phyloP scores from a whole-genome alignment of 257 asterid species.

The Gynochthodes officinalis region DNA sequence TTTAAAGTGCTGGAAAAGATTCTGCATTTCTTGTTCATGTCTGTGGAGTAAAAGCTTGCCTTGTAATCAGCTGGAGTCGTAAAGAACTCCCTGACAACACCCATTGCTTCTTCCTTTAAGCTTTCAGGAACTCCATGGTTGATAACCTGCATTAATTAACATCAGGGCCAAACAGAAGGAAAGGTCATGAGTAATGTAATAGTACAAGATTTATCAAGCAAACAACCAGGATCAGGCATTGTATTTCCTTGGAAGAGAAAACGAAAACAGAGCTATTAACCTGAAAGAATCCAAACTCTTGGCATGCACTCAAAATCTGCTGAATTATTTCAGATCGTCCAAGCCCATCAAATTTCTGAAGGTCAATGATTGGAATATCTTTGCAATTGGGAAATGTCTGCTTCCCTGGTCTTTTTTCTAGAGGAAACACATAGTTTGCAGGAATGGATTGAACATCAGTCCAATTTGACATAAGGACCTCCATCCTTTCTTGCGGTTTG shows the following conservation, averaged over 20 bases:
- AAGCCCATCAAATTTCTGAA: slow-evolving; percentile 17
- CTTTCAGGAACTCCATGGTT: slow-evolving; percentile 49
- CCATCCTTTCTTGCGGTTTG: slow-evolving; percentile 16
- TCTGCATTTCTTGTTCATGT: slow-evolving; percentile 34
- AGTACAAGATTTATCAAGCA: not conserved
- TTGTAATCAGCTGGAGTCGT: slow-evolving; percentile 37
- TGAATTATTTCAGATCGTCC: slow-evolving; percentile 24
- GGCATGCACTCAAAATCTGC: slow-evolving; percentile 39
- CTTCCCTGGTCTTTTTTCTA: slow-evolving; percentile 43
- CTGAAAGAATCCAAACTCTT: slow-evolving; percentile 56
- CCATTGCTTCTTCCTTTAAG: slow-evolving; percentile 47
- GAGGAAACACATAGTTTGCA: slow-evolving; percentile 45
- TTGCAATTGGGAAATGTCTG: slow-evolving; percentile 24
- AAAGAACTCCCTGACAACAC: slow-evolving; percentile 44
- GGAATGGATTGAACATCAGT: slow-evolving; percentile 35
- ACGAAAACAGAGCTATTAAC: slow-evolving; percentile 12
- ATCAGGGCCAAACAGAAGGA: not conserved
- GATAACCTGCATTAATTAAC: slow-evolving; percentile 32
- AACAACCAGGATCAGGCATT: no score
- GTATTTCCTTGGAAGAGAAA: no score
- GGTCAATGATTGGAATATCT: slow-evolving; percentile 41
- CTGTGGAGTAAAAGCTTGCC: slow-evolving; percentile 33
- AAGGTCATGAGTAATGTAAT: not conserved
- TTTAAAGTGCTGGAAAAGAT: slow-evolving; percentile 49
- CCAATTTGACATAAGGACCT: slow-evolving; percentile 49